Evolutionary conservation across 345 rosid genomes (phyloP), one percentile per base, ranked within the genome.

Genomic region (Citrus unshiu): DNA sequence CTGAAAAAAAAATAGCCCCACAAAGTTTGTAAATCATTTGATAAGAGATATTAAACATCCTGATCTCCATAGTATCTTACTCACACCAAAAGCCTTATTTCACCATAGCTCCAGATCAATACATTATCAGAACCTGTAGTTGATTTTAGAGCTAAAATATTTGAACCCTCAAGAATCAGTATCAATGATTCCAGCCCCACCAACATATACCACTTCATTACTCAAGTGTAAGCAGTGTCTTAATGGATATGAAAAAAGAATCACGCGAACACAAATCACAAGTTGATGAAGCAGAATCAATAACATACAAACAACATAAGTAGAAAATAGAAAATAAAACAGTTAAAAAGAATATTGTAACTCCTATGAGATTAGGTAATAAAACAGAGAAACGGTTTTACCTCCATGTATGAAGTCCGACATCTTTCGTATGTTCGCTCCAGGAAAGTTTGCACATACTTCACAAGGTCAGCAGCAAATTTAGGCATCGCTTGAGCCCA

Each of bases 401-500:
- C 99, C 98, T 96, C 99, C 92, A 86, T 94, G 84, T 96, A 96
- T 81, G 98, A 92, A 77, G 98, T 91, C 71, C 98, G 93, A 66
- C 99, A 96, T 89, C 98, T 91, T 87, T 96, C 99, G 83, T 91
- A 94, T 58, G 99, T 92, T 77, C 99, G 92, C 90, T 96, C 98
- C 30, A 96, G 93, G 87, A 94, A 94, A 40, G 98, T 91, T 86
- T 96, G 98, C 85, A 96, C 97, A 87, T 86, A 89, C 82, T 91
- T 93, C 83, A 94, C 95, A 81, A 94, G 93, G 77, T 94, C 99
- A 35, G 90, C 81, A 82, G 99, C 86, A 93, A 96, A 96, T 87
- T 94, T 96, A 63, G 99, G 99, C 98, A 96, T 90, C 69, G 98
- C 97, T 89, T 96, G 98, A 81, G 99, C 99, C 99, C 99, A 96